phyloP scores from a whole-genome alignment of 306 rosid species.

The Mimosa bimucronata region DNA sequence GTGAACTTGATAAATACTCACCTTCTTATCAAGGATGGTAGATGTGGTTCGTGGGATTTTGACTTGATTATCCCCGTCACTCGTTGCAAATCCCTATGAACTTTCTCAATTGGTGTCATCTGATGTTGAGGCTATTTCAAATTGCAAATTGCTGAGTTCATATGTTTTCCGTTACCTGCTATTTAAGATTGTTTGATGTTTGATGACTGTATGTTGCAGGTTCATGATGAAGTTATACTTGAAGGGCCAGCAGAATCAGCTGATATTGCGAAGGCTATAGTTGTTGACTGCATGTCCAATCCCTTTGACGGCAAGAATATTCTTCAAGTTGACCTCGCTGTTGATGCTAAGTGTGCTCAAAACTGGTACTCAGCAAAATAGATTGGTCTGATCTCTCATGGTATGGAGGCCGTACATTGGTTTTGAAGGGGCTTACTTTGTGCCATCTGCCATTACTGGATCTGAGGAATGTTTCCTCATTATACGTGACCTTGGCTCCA shows the following conservation, averaged over 20 bases:
- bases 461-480: constrained; percentile 24
- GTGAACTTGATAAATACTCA: too few relatives aligned
- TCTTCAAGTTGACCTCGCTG: constrained; percentile 77
- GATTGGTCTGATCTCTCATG: constrained; percentile 3
- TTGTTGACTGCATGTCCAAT: constrained; percentile 85
- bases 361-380: constrained; percentile 89
- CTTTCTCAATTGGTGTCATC: neutral
- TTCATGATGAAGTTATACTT: constrained; percentile 94
- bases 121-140: neutral
- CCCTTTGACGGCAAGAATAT: constrained; percentile 78
- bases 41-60: neutral
- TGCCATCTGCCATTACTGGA: constrained; percentile 23
- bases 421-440: neutral
- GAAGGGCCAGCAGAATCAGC: constrained; percentile 94
- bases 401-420: neutral
- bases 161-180: constrained; percentile 15
- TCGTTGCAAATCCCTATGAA: neutral
- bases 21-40: constrained; percentile 21
- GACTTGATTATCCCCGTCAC: neutral
- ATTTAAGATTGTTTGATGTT: constrained; percentile 28
- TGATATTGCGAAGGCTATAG: constrained; percentile 83
- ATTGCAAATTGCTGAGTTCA: neutral
- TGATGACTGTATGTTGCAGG: constrained; percentile 48
- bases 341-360: constrained; percentile 90
- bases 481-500: constrained; percentile 27